These are phyloP conservation scores for Pseudogymnoascus sp. DNA, from an alignment of 2,329 filamentous ascomycete genomes.

Conservation along the genomic window DNA sequence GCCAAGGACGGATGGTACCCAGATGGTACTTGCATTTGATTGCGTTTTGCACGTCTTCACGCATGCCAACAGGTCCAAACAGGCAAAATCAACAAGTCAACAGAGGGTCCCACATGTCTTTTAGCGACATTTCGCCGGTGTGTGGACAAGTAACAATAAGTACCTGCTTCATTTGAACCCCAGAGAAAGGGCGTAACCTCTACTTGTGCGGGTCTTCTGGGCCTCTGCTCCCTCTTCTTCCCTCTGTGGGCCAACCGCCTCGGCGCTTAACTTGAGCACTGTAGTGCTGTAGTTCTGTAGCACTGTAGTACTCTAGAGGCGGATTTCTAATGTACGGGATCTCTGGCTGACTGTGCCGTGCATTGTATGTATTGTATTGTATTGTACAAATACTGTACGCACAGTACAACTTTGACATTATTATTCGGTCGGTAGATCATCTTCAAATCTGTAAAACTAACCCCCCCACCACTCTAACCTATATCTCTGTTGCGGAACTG, in stretches of 20 bases:
- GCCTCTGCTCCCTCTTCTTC: too few relatives aligned
- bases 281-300: not conserved
- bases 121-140: not conserved
- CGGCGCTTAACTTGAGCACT: not conserved
- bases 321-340: not conserved
- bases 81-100: not conserved
- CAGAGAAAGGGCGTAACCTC: not conserved
- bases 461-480: constrained; percentile 1
- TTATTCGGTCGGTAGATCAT: constrained; percentile 1
- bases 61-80: not conserved
- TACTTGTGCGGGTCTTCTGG: not conserved
- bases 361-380: not conserved
- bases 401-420: not conserved
- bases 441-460: not conserved
- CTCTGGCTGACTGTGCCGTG: not conserved
- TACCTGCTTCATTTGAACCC: constrained; percentile 4
- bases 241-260: not conserved
- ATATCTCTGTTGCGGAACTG: not conserved
- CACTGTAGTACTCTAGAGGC: not conserved
- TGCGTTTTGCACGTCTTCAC: not conserved
- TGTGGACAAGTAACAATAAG: not conserved
- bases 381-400: not conserved
- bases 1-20: constrained; percentile 2
- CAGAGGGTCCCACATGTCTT: not conserved
- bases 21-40: not conserved